These are phyloP conservation scores for Chenopodium formosanum DNA, from an alignment of 148 eudicot species.

Conservation along the genomic window DNA sequence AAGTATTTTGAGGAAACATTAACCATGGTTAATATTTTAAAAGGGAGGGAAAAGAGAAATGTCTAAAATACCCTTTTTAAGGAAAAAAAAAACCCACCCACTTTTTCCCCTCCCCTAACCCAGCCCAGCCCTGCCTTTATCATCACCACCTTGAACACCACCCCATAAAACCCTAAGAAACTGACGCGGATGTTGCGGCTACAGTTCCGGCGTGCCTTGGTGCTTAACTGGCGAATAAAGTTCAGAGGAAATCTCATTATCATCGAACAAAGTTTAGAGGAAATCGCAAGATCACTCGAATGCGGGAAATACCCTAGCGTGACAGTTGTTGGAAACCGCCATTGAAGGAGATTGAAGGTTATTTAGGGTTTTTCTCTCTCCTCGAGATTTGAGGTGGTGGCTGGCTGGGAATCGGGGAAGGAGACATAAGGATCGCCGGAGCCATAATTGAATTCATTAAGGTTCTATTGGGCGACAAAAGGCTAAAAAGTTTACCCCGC, in stretches of 20 bases:
- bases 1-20: too few species aligned
- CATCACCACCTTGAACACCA: too few species aligned
- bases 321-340: slow-evolving; percentile 49
- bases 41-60: too few species aligned
- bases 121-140: too few species aligned
- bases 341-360: slow-evolving; percentile 25
- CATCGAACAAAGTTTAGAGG: slow-evolving; percentile 63
- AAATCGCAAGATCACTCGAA: slow-evolving; percentile 59
- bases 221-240: slow-evolving; percentile 64
- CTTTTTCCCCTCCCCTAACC: too few species aligned
- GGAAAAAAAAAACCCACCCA: too few species aligned
- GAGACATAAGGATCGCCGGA: too few species aligned
- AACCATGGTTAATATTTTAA: too few species aligned
- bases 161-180: too few species aligned
- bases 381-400: background rate
- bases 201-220: slow-evolving; percentile 79
- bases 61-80: too few species aligned
- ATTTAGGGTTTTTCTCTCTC: background rate
- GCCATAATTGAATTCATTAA: slow-evolving; percentile 59
- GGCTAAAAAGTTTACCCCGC: slow-evolving; percentile 43
- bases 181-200: slow-evolving; percentile 55
- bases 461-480: slow-evolving; percentile 63
- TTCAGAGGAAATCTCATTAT: too few species aligned
- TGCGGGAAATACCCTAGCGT: slow-evolving; percentile 52
- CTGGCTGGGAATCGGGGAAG: too few species aligned